Percentiles rank a stretch among this genome's conserved stretches.
These are phyloP conservation scores for Talaromyces sp. DNA, from an alignment of 2,329 filamentous ascomycete species.

Conservation along the genomic window DNA sequence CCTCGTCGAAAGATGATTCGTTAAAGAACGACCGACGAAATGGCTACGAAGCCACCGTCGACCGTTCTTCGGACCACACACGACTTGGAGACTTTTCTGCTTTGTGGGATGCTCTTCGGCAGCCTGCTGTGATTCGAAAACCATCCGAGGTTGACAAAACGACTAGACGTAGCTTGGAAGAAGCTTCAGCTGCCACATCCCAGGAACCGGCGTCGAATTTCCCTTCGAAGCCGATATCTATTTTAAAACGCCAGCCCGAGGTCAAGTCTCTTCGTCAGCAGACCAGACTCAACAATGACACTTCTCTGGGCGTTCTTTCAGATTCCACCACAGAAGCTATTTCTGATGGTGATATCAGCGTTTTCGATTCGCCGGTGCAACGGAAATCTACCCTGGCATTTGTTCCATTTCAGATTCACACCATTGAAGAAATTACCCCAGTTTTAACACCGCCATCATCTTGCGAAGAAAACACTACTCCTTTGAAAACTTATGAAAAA, in stretches of 20 bases:
- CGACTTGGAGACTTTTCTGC: conserved; percentile 41
- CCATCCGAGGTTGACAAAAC: not conserved
- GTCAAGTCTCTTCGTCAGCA: not conserved
- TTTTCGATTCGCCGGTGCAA: conserved; percentile 26
- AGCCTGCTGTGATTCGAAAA: conserved; percentile 4
- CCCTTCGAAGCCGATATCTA: conserved; percentile 13
- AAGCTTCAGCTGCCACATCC: not conserved
- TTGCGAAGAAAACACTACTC: conserved; percentile 24
- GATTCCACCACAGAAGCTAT: conserved; percentile 25
- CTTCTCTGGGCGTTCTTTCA: conserved; percentile 17
- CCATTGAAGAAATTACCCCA: conserved; percentile 10
- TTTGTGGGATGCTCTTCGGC: conserved; percentile 37
- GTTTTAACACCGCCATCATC: conserved; percentile 32
- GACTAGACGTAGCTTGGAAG: not conserved
- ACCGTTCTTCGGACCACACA: conserved; percentile 5
- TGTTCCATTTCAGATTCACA: conserved; percentile 23
- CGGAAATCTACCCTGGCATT: conserved; percentile 19
- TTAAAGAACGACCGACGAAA: conserved; percentile 13
- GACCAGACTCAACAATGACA: not conserved
- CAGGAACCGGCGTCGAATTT: not conserved
- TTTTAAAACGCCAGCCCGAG: conserved; percentile 16
- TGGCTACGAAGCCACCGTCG: not conserved
- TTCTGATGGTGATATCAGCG: conserved; percentile 25
- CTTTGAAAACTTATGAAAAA: not conserved
- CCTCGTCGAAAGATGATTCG: not conserved